Conservation (phyloP, 352 stramenopile genomes). For the Globisporangium cederbergense region DNA sequence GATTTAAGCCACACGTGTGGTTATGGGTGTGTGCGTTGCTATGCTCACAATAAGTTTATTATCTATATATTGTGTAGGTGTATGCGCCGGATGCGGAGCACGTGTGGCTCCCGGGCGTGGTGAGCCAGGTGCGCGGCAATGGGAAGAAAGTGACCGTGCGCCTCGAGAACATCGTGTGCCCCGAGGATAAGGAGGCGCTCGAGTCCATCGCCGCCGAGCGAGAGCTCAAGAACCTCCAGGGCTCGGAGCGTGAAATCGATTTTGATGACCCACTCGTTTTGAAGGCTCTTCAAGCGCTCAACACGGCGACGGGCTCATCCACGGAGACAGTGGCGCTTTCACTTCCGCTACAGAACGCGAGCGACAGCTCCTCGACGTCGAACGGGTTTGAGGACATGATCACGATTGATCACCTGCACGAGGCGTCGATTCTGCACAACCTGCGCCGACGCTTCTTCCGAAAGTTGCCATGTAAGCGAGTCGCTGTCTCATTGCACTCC, state of each 20-base stretch:
- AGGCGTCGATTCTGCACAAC: conserved; percentile 87
- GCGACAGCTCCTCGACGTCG: conserved; percentile 28
- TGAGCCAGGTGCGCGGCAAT: conserved; percentile 41
- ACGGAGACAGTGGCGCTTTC: conserved; percentile 21
- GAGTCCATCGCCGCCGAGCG: conserved; percentile 39
- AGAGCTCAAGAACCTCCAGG: conserved; percentile 53
- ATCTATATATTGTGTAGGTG: conserved; percentile 34
- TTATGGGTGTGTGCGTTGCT: neutral
- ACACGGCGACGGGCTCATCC: conserved; percentile 35
- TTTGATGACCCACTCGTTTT: conserved; percentile 49
- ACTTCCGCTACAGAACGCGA: conserved; percentile 72
- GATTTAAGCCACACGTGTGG: neutral
- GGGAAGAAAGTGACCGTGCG: conserved; percentile 58
- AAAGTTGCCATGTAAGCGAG: conserved; percentile 63
- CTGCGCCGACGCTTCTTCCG: conserved; percentile 72
- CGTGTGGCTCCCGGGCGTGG: conserved; percentile 76
- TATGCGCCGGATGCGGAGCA: conserved; percentile 73
- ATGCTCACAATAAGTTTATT: neutral
- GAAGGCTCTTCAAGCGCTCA: conserved; percentile 60
- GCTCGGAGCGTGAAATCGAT: conserved; percentile 47
- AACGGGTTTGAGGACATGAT: conserved; percentile 87
- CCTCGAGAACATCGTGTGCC: conserved; percentile 61
- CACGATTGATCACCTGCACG: conserved; percentile 81
- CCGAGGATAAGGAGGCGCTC: conserved; percentile 35
- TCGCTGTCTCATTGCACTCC: neutral